Percentiles rank a stretch among this genome's conserved stretches.
Conservation (phyloP, 768 basidiomycete species). For the Auricularia cornea region DNA sequence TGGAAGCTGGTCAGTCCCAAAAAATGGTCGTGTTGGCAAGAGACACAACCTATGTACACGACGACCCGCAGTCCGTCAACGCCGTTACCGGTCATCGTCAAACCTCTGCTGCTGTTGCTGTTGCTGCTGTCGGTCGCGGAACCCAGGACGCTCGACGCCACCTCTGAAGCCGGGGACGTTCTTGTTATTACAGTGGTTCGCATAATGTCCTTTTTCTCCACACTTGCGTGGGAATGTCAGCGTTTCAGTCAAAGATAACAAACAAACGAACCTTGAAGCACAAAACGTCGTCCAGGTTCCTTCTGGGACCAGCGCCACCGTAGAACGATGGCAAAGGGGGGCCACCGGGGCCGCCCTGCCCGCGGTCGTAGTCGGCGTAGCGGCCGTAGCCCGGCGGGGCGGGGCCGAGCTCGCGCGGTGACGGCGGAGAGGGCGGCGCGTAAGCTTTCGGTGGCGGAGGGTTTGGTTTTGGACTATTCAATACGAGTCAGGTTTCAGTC, state of each 20-base stretch:
- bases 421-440: slow-evolving; percentile 65
- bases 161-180: neutral
- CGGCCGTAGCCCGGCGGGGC: slow-evolving; percentile 89
- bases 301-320: slow-evolving; percentile 37
- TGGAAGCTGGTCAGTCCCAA: neutral
- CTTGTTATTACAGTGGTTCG: slow-evolving; percentile 84
- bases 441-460: slow-evolving; percentile 66
- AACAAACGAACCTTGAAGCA: slow-evolving; percentile 67
- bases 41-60: neutral
- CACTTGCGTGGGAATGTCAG: slow-evolving; percentile 48
- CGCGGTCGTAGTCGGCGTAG: slow-evolving; percentile 68
- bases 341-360: slow-evolving; percentile 26
- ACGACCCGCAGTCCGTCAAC: too few relatives aligned
- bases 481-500: slow-evolving; percentile 5
- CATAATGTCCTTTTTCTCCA: slow-evolving; percentile 90
- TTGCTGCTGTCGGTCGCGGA: neutral
- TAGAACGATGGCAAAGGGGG: slow-evolving; percentile 10
- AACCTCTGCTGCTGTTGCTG: neutral
- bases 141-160: neutral
- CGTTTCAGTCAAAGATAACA: slow-evolving; percentile 1
- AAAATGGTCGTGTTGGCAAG: neutral
- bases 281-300: slow-evolving; percentile 75
- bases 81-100: neutral
- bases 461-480: slow-evolving; percentile 63
- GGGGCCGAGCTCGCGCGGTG: slow-evolving; percentile 74